Conservation (phyloP, 495 filamentous ascomycete genomes). For the Neurospora tetraspora region DNA sequence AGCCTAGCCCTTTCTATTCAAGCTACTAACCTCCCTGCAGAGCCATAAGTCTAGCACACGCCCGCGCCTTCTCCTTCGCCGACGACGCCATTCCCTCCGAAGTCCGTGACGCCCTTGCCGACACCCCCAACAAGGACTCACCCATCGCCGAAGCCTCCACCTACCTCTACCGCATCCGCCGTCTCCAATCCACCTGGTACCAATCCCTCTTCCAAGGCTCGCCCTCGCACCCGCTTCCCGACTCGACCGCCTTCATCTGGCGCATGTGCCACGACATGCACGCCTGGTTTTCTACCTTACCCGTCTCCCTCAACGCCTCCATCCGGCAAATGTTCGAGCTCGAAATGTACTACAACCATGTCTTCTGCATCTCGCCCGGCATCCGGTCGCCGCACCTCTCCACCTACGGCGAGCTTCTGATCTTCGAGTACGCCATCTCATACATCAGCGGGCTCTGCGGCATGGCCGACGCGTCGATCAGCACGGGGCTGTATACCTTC, state of each 20-base stretch:
- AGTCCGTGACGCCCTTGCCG: constrained; percentile 49
- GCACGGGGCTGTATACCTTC: constrained; percentile 55
- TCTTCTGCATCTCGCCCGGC: constrained; percentile 72
- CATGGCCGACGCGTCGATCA: constrained; percentile 39
- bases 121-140: constrained; percentile 26
- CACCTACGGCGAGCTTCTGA: constrained; percentile 58
- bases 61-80: constrained; percentile 79
- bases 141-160: constrained; percentile 40
- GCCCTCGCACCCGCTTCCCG: constrained; percentile 45
- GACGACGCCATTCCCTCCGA: constrained; percentile 55
- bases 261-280: constrained; percentile 53
- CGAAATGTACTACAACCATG: constrained; percentile 74
- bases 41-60: constrained; percentile 68
- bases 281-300: constrained; percentile 55
- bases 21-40: constrained; percentile 31
- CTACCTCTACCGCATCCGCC: constrained; percentile 65
- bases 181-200: constrained; percentile 72
- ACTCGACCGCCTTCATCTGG: constrained; percentile 51
- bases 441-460: constrained; percentile 55
- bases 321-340: constrained; percentile 65
- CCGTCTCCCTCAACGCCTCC: constrained; percentile 43
- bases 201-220: constrained; percentile 68
- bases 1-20: background rate
- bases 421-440: constrained; percentile 72
- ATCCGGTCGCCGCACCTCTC: constrained; percentile 52